Evolutionary conservation across 345 rosid genomes (phyloP).

Genomic region (Ailanthus altissimus): DNA sequence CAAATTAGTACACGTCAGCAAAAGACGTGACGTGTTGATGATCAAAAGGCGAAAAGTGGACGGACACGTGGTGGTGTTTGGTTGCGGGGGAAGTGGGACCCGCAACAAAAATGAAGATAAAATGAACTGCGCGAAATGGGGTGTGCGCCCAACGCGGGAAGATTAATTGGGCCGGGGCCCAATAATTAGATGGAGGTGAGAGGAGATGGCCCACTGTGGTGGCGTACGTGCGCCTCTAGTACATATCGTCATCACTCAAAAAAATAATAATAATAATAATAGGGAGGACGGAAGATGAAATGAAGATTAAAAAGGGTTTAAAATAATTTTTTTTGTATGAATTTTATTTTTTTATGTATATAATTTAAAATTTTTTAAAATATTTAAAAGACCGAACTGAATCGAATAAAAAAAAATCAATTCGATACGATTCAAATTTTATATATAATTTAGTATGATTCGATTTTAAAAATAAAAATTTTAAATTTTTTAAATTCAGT

Average conservation of each 20-base stretch:
- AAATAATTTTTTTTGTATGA: too few species aligned
- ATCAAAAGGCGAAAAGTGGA: neutral
- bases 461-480: too few species aligned
- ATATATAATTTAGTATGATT: too few species aligned
- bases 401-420: too few species aligned
- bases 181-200: neutral
- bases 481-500: too few species aligned
- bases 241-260: conserved; percentile 21
- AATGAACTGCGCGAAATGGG: neutral
- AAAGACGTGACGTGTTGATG: conserved; percentile 29
- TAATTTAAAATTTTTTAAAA: too few species aligned
- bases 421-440: too few species aligned
- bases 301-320: too few species aligned
- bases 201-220: neutral
- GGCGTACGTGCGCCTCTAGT: conserved; percentile 28
- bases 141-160: conserved; percentile 13
- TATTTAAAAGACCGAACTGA: too few species aligned
- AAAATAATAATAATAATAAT: neutral
- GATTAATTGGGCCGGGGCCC: neutral
- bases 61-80: conserved; percentile 37
- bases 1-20: conserved; percentile 25
- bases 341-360: too few species aligned
- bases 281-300: neutral
- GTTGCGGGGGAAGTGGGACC: conserved; percentile 5
- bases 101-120: neutral